Base-by-base conservation (phyloP, 768 basidiomycete species). In the Phlebiopsis flavidoalba region DNA sequence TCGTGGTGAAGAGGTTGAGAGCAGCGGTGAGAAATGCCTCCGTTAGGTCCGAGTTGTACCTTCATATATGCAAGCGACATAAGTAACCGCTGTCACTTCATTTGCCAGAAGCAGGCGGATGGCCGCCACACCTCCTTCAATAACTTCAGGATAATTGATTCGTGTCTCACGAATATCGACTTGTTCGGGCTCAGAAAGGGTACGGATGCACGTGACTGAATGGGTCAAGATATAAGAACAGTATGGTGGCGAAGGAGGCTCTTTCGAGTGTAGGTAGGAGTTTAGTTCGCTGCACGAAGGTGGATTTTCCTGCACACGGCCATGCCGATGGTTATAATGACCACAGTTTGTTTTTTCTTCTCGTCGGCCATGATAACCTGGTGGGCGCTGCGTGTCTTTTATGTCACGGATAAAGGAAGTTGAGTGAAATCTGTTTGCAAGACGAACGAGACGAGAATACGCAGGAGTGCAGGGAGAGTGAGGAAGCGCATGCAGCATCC, bases 1-100 rank as follows among this genome's bases (percentile, higher is more conserved):
- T 99, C 11, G 97, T 99, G 40, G 97, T 97, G 74, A 99, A 99
- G 61, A 99, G 73, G 72, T 99, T 99, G 69, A 99, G 81, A 1
- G 96, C n/a, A n/a, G n/a, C 92, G 22, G 97, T 99, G 72, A 99
- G 73, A 66, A n/a, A 99, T 99, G 24, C 95, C 97, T 31, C 97
- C 97, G 72, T 98, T 99, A 0, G 97, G 97, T 4, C 97, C 97
- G 59, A 99, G 73, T 98, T 98, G 76, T 99, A 99, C 77, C 95
- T 97, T 56, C 36, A 55, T 37, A 55, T 5, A 53, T 17, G 10
- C 11, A 17, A 43, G 12, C 40, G 33, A 35, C 40, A 37, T 55
- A 37, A 50, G 58, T 45, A 48, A 66, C 35, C 59, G 48, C 47
- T 47, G 61, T 60, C 36, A 59, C 43, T n/a, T 36, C 51, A 58